Conservation (phyloP, 352 stramenopile species). For the Pythium sp. region DNA sequence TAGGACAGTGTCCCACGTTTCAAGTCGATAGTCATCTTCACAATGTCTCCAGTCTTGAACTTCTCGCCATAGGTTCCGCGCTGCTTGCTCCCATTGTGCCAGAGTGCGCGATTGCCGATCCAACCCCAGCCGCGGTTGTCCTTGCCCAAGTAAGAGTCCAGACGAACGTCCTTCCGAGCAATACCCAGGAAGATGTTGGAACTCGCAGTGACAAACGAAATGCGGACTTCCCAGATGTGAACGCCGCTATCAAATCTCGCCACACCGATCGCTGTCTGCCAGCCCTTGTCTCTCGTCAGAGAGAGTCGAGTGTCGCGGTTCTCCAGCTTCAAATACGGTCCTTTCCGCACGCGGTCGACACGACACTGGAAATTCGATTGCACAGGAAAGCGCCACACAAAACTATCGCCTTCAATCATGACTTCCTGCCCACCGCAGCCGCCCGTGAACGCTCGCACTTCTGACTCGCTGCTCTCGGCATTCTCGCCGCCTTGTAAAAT, state of each 20-base stretch:
- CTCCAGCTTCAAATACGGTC: slow-evolving; percentile 88
- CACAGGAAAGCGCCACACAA: slow-evolving; percentile 86
- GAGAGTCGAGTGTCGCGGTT: slow-evolving; percentile 79
- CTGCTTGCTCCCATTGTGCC: slow-evolving; percentile 90
- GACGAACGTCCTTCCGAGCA: slow-evolving; percentile 73
- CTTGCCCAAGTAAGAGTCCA: slow-evolving; percentile 90
- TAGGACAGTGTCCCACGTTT: slow-evolving; percentile 84
- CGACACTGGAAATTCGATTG: slow-evolving; percentile 89
- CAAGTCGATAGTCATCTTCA: slow-evolving; percentile 81
- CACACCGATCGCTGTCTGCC: slow-evolving; percentile 87
- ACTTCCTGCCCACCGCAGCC: slow-evolving; percentile 81
- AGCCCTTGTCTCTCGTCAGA: slow-evolving; percentile 84
- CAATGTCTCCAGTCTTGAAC: slow-evolving; percentile 86
- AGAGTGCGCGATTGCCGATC: slow-evolving; percentile 88
- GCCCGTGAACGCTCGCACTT: slow-evolving; percentile 84
- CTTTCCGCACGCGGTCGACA: slow-evolving; percentile 81
- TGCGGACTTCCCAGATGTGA: slow-evolving; percentile 89
- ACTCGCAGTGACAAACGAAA: slow-evolving; percentile 84
- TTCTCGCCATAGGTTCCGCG: slow-evolving; percentile 89
- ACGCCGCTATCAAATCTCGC: slow-evolving; percentile 82
- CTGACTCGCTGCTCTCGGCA: slow-evolving; percentile 53
- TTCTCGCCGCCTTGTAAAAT: slow-evolving; percentile 76
- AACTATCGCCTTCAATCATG: slow-evolving; percentile 83
- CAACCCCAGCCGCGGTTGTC: slow-evolving; percentile 90
- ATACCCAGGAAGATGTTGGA: slow-evolving; percentile 90